phyloP scores from a whole-genome alignment of 2,329 filamentous ascomycete species.

The Chrysoporthe puriensis region DNA sequence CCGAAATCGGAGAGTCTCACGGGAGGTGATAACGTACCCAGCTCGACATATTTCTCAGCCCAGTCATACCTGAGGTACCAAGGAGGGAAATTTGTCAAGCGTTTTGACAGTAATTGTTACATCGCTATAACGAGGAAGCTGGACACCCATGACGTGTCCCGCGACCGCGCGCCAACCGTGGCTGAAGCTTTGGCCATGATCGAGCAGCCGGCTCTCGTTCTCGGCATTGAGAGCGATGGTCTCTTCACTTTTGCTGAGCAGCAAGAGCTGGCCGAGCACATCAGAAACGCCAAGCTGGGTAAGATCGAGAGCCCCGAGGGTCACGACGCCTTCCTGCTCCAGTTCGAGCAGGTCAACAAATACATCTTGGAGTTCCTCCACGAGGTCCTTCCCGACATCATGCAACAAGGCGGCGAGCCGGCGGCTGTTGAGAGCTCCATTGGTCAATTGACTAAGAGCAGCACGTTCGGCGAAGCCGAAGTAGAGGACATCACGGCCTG shows the following conservation, averaged over 20 bases:
- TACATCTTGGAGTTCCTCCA: conserved; percentile 84
- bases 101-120: conserved; percentile 98
- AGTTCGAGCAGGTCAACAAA: conserved; percentile 95
- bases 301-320: conserved; percentile 94
- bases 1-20: conserved; percentile 57
- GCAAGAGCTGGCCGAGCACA: conserved; percentile 82
- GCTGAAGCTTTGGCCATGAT: conserved; percentile 79
- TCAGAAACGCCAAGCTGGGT: conserved; percentile 76
- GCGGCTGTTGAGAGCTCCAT: conserved; percentile 52
- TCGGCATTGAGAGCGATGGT: conserved; percentile 94
- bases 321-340: conserved; percentile 92
- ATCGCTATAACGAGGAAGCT: conserved; percentile 98
- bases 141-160: conserved; percentile 93
- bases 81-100: conserved; percentile 92
- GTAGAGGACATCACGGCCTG: conserved; percentile 96
- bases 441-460: conserved; percentile 76
- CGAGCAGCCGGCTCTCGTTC: conserved; percentile 84
- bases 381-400: conserved; percentile 84
- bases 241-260: conserved; percentile 98
- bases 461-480: conserved; percentile 93
- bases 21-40: conserved; percentile 55
- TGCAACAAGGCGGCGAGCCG: conserved; percentile 62
- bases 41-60: conserved; percentile 92
- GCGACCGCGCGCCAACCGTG: conserved; percentile 70
- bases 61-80: conserved; percentile 98